phyloP scores from a whole-genome alignment of 257 asterid species.

The Nicotiana tabacum region DNA sequence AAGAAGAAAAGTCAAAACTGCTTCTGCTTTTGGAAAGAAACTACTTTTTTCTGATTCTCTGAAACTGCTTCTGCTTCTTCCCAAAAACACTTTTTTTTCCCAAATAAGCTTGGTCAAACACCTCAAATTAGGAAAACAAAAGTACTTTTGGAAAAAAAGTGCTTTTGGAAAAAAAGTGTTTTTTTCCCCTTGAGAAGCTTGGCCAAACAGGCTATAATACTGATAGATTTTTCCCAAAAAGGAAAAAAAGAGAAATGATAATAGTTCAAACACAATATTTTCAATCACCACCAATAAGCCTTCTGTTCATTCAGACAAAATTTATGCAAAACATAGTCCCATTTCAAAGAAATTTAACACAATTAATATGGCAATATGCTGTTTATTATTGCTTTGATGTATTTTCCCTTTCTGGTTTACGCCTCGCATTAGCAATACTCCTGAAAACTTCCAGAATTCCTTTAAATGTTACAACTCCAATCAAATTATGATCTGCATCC shows the following conservation, averaged over 20 bases:
- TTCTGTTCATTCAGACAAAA: not conserved
- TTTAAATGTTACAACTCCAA: slow-evolving; percentile 64
- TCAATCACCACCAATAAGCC: not conserved
- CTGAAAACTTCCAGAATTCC: slow-evolving; percentile 55
- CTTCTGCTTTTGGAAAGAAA: too few relatives aligned
- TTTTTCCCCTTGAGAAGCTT: too few relatives aligned
- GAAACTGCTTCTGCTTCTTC: too few relatives aligned
- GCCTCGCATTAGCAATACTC: slow-evolving; percentile 17
- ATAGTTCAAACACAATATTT: not conserved
- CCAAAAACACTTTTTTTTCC: too few relatives aligned
- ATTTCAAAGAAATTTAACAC: not conserved
- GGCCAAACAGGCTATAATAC: not conserved
- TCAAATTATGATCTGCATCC: slow-evolving; percentile 46
- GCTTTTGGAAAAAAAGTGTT: too few relatives aligned
- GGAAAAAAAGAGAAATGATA: not conserved
- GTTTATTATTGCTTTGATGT: slow-evolving; percentile 11
- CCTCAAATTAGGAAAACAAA: too few relatives aligned
- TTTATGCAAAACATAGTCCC: not conserved
- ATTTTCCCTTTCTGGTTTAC: slow-evolving; percentile 19
- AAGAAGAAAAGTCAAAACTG: too few relatives aligned
- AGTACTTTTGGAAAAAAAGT: too few relatives aligned
- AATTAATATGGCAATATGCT: not conserved
- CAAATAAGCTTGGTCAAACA: too few relatives aligned
- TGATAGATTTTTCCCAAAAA: not conserved
- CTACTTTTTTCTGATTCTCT: too few relatives aligned